Evolutionary conservation across 2,329 filamentous ascomycete species (phyloP), one percentile per base, ranked within the genome.

Genomic region (Sporothrix dimorphospora): DNA sequence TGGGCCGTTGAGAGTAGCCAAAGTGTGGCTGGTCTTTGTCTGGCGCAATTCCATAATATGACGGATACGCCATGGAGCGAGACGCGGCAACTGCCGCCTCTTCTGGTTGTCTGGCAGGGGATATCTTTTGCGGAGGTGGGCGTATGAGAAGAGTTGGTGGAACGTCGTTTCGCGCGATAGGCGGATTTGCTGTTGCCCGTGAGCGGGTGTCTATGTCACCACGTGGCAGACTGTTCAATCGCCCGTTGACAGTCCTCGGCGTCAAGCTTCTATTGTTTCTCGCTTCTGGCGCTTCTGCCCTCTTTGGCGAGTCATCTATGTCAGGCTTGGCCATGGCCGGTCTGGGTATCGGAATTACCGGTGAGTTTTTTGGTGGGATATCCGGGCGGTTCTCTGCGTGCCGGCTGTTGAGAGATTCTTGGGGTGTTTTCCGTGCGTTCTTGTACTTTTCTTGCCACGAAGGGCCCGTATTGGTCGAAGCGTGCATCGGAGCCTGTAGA

Each of bases 401-500:
- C 19, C 40, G 12, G 1, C 24, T n/a, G 7, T 68, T 27, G 1
- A n/a, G 16, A 1, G 38, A n/a, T 21, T 47, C 38, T 14, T 12
- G 40, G 21, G 65, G 16, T 19, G 24, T 19, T 55, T 34, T 16
- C 30, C 8, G n/a, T 19, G 38, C 5, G n/a, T 9, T 19, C n/a
- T 24, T 27, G 38, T 24, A 53, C 40, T 66, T 72, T 14, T 70
- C 71, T 12, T 72, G 59, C 71, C 71, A 72, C 9, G 49, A 61
- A 3, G 42, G 27, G 4, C n/a, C 34, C 19, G 5, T 38, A 27
- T 4, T n/a, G 38, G n/a, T 53, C 30, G 45, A 27, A 8, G 76
- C 21, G 73, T 40, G 34, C 30, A 67, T 24, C 45, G 75, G 75
- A 16, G 75, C 76, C 51, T 79, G 77, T 3, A 78, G 76, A 47